A percentile compares a stretch with the other conserved stretches of the same genome.
These are phyloP conservation scores for Aspergillus arachidicola DNA, from an alignment of 2,329 filamentous ascomycete genomes.

Conservation along the genomic window DNA sequence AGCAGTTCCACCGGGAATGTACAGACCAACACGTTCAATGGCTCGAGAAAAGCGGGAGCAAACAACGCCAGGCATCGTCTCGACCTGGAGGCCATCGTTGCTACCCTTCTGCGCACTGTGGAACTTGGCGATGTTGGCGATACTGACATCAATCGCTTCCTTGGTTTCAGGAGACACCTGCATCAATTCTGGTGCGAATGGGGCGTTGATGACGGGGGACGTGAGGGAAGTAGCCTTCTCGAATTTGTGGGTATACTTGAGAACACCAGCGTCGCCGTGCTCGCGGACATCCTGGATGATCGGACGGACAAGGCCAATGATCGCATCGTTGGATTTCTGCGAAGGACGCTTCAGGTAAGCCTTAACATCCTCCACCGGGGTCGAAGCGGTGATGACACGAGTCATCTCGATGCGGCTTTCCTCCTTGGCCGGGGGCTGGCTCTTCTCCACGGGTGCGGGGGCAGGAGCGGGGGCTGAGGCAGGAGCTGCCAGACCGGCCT, in stretches of 20 bases:
- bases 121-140: constrained; percentile 92
- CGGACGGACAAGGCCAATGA: constrained; percentile 85
- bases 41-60: constrained; percentile 91
- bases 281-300: constrained; percentile 87
- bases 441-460: constrained; percentile 44
- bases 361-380: constrained; percentile 65
- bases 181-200: constrained; percentile 86
- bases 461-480: constrained; percentile 51
- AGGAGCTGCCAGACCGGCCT: constrained; percentile 68
- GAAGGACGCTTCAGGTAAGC: constrained; percentile 84
- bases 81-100: constrained; percentile 77
- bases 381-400: constrained; percentile 70
- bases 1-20: constrained; percentile 93
- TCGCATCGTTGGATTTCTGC: constrained; percentile 91
- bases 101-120: constrained; percentile 84
- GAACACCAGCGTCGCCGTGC: constrained; percentile 82
- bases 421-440: constrained; percentile 19
- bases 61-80: constrained; percentile 96
- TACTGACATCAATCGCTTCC: constrained; percentile 89
- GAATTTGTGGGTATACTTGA: constrained; percentile 96
- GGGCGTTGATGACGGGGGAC: constrained; percentile 85
- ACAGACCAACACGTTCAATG: constrained; percentile 94
- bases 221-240: constrained; percentile 91
- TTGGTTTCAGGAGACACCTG: constrained; percentile 79
- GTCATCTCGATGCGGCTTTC: constrained; percentile 78